Evolutionary conservation across 225 moss, liverwort and hornwort species (phyloP).

Genomic region (Anthoceros angustus): DNA sequence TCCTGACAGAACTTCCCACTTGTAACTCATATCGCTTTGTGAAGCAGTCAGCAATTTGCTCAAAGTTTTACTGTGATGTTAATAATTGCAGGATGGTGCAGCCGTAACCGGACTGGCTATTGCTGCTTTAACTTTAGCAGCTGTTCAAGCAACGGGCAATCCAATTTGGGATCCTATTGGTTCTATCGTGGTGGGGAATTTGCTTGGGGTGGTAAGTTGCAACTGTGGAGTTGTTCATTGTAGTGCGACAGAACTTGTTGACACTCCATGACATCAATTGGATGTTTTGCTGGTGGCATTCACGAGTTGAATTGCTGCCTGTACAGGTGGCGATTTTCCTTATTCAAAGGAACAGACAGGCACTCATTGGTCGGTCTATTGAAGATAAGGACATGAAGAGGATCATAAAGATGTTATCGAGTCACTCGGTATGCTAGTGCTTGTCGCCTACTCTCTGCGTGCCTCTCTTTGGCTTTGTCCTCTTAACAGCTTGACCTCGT

Average conservation of each 20-base stretch:
- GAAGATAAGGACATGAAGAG: slow-evolving; percentile 87
- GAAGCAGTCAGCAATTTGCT: not conserved
- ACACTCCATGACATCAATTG: not conserved
- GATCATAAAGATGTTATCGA: slow-evolving; percentile 62
- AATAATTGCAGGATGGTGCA: slow-evolving; percentile 68
- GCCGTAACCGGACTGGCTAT: slow-evolving; percentile 76
- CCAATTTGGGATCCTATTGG: slow-evolving; percentile 99
- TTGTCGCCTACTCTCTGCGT: too few relatives aligned
- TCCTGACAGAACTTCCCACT: not conserved
- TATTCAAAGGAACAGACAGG: slow-evolving; percentile 93
- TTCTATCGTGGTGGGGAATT: slow-evolving; percentile 90
- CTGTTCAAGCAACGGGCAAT: slow-evolving; percentile 83
- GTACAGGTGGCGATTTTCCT: slow-evolving; percentile 87
- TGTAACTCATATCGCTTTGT: not conserved
- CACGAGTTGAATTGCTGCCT: not conserved
- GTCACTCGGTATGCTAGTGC: slow-evolving; percentile 47
- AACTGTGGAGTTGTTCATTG: too few relatives aligned
- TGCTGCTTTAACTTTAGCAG: slow-evolving; percentile 57
- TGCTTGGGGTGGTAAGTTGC: slow-evolving; percentile 84
- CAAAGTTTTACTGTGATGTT: not conserved
- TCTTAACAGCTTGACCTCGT: not conserved
- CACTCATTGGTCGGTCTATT: slow-evolving; percentile 93
- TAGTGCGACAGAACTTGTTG: too few relatives aligned
- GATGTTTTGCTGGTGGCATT: not conserved
- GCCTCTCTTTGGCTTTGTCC: not conserved